Evolutionary conservation across 2,329 filamentous ascomycete genomes (phyloP).

Genomic region (Pseudovirgaria hyperparasitica): DNA sequence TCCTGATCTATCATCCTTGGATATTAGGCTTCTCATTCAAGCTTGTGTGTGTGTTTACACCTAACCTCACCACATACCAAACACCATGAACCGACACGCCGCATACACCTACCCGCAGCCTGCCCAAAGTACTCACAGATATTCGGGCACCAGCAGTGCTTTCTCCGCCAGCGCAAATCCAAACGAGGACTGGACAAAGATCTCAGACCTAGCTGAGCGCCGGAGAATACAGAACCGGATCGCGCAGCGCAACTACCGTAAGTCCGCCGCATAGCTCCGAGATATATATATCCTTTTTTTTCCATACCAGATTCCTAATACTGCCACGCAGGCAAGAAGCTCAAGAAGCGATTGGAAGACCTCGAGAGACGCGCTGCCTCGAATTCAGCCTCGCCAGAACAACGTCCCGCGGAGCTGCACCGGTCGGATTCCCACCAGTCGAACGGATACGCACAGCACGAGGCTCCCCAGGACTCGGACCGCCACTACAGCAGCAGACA

Average conservation of each 20-base stretch:
- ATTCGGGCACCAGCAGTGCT: conserved; percentile 79
- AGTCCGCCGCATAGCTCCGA: conserved; percentile 23
- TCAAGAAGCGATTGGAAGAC: conserved; percentile 79
- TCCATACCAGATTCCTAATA: conserved; percentile 6
- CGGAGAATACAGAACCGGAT: conserved; percentile 94
- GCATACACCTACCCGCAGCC: conserved; percentile 30
- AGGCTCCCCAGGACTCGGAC: conserved; percentile 15
- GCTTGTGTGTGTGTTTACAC: too few relatives aligned
- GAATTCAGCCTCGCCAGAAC: conserved; percentile 46
- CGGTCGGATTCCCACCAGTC: conserved; percentile 23
- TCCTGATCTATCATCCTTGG: neutral
- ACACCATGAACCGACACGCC: conserved; percentile 32
- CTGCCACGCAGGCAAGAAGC: conserved; percentile 61
- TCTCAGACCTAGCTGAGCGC: conserved; percentile 89
- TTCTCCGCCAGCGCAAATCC: conserved; percentile 91
- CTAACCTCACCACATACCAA: neutral
- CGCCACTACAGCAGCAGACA: conserved; percentile 15
- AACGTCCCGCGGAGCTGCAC: conserved; percentile 41
- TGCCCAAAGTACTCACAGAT: conserved; percentile 41
- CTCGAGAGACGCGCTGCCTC: conserved; percentile 65
- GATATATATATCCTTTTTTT: conserved; percentile 1
- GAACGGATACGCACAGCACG: conserved; percentile 14
- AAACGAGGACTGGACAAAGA: conserved; percentile 98
- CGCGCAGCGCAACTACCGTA: conserved; percentile 94
- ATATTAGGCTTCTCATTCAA: neutral